phyloP scores from a whole-genome alignment of 805 yeast genomes.

The Candida glaebosa region DNA sequence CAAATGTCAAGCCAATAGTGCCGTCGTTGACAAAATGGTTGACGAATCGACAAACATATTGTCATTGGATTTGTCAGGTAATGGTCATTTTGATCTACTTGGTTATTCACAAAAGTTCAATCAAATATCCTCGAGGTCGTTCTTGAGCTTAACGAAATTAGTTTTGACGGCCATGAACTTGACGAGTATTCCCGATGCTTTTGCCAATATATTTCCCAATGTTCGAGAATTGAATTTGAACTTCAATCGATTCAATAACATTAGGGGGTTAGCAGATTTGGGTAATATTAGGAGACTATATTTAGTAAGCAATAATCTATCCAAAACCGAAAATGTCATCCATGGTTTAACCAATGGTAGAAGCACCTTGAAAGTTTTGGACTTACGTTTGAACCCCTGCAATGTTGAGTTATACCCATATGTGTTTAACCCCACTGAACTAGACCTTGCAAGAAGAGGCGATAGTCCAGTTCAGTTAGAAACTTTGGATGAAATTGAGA shows the following conservation, averaged over 20 bases:
- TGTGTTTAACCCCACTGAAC: slow-evolving; percentile 47
- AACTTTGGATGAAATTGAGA: slow-evolving; percentile 50
- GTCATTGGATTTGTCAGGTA: slow-evolving; percentile 41
- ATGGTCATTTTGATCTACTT: slow-evolving; percentile 14
- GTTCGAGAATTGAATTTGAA: slow-evolving; percentile 47
- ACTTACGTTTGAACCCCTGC: slow-evolving; percentile 48
- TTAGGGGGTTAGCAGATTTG: slow-evolving; percentile 31
- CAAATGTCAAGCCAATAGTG: slow-evolving; percentile 28
- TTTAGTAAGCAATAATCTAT: slow-evolving; percentile 45
- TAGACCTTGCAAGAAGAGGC: slow-evolving; percentile 18
- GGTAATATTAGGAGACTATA: slow-evolving; percentile 35
- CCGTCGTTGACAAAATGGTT: slow-evolving; percentile 17
- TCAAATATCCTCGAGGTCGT: slow-evolving; percentile 12
- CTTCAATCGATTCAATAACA: slow-evolving; percentile 41
- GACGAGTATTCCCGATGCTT: slow-evolving; percentile 32
- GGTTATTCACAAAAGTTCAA: slow-evolving; percentile 5
- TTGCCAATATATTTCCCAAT: slow-evolving; percentile 42
- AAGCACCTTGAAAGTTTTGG: slow-evolving; percentile 34
- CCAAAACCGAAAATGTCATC: slow-evolving; percentile 29
- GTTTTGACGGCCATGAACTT: slow-evolving; percentile 48
- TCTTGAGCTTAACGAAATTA: slow-evolving; percentile 36
- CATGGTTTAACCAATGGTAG: slow-evolving; percentile 28
- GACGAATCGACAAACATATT: slow-evolving; percentile 23
- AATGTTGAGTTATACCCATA: slow-evolving; percentile 49
- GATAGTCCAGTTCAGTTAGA: slow-evolving; percentile 40